Evolutionary conservation across 768 basidiomycete genomes (phyloP).

Genomic region (Tulasnella sp.): DNA sequence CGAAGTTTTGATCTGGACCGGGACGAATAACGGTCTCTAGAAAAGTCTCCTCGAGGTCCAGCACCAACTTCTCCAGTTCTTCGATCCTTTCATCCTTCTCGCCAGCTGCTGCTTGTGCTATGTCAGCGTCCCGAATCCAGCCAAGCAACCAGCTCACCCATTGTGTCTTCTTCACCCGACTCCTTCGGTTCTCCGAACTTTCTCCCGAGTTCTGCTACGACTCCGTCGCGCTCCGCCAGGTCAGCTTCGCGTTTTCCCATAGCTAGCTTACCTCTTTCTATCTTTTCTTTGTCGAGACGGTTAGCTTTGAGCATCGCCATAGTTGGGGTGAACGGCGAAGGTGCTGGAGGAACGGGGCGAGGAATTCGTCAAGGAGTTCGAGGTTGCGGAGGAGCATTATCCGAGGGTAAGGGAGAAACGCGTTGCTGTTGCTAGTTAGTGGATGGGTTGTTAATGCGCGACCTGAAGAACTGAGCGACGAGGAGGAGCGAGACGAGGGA

Average conservation of each 20-base stretch:
- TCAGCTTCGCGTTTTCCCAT: neutral
- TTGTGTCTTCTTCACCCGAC: neutral
- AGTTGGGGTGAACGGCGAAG: too few species aligned
- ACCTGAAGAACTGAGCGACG: too few species aligned
- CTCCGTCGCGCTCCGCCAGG: neutral
- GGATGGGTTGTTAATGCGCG: too few species aligned
- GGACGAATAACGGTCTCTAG: neutral
- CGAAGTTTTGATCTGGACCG: neutral
- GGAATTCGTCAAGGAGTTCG: too few species aligned
- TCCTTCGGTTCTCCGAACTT: neutral
- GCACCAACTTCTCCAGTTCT: neutral
- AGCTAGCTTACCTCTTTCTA: too few species aligned
- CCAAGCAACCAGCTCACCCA: neutral
- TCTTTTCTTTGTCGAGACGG: too few species aligned
- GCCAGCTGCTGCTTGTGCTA: neutral
- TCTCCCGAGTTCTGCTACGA: neutral
- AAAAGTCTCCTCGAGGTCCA: neutral
- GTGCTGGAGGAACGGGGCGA: too few species aligned
- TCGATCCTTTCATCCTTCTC: neutral
- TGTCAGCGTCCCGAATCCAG: neutral
- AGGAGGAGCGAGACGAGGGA: too few species aligned
- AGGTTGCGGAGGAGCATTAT: too few species aligned
- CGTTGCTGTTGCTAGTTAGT: too few species aligned
- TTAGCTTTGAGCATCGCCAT: too few species aligned
- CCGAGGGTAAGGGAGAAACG: too few species aligned